Evolutionary conservation across 306 rosid species (phyloP).

Genomic region (Vigna hirtella): DNA sequence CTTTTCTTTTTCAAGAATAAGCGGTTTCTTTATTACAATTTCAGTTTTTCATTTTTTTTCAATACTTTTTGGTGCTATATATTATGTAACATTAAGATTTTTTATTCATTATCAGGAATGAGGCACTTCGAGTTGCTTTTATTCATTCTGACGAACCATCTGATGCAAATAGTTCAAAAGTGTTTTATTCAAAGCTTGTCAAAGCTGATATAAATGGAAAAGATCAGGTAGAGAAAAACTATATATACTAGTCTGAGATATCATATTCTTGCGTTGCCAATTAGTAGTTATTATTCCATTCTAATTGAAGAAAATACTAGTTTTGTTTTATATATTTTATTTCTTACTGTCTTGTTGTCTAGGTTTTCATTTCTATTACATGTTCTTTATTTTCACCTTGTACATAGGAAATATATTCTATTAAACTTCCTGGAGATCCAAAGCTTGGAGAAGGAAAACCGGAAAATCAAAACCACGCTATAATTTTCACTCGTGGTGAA

Average conservation of each 20-base stretch:
- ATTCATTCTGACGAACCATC: constrained; percentile 80
- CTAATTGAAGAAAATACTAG: not conserved
- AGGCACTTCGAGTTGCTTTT: constrained; percentile 98
- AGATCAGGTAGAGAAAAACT: constrained; percentile 77
- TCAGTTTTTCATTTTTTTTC: not conserved
- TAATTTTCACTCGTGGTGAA: constrained; percentile 94
- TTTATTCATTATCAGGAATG: constrained; percentile 66
- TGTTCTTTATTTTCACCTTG: constrained; percentile 38
- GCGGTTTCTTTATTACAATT: constrained; percentile 1
- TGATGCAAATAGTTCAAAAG: constrained; percentile 60
- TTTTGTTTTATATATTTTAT: not conserved
- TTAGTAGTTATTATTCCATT: constrained; percentile 7
- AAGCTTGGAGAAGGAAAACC: constrained; percentile 99
- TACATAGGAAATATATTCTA: constrained; percentile 82
- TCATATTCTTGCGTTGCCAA: not conserved
- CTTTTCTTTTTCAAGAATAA: not conserved
- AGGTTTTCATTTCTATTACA: constrained; percentile 1
- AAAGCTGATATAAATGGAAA: constrained; percentile 94
- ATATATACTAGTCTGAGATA: not conserved
- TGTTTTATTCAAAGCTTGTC: constrained; percentile 92
- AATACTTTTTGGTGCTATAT: not conserved
- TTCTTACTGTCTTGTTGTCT: not conserved
- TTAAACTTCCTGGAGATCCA: constrained; percentile 97
- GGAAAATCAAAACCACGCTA: constrained; percentile 98
- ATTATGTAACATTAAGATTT: constrained; percentile 7